Base-by-base conservation (phyloP, 129 eudicot genomes). In the Cynara cardunculus region DNA sequence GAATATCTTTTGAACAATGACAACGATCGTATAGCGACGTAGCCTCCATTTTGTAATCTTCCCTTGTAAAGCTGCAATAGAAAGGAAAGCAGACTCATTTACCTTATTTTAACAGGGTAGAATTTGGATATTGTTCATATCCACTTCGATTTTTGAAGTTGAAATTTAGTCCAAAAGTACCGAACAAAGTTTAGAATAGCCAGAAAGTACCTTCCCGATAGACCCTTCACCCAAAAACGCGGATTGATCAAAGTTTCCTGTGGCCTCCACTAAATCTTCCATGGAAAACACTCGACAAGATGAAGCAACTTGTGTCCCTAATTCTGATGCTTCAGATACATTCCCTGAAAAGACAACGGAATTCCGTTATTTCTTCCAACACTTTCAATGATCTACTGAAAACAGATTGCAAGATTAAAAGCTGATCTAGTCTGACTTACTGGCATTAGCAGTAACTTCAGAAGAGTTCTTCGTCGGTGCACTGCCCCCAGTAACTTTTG, bases 11-110 rank as follows among this genome's bases (percentile, higher is more conserved):
- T 88, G 72, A 77, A 81, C 76, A 94, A 75, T 7, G 89, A 82
- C 53, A 91, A 80, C 37, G 84, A 83, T 71, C 98, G 82, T 82
- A 91, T 85, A 5, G 95, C 89, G 61, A 91, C 88, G 56, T 64
- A 84, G 25, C 85, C 69, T 19, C 95, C 97, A 34, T 90, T 91
- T 77, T 88, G 90, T 85, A 94, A 77, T 74, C 79, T 94, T 86
- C 98, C 98, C 81, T 87, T 94, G 86, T 94, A 91, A 87, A 94
- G 78, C 98, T 94, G 87, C 44, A 65, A 77, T 10, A 41, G 2
- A 10, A 41, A 41, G 1, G 67, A 44, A 64, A 44, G 31, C 26
- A 77, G n/a, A 73, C 73, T 41, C 16, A 9, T 11, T 11, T 41
- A 34, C 39, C 39, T 34, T 34, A 34, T 34, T 34, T 34, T 34